Evolutionary conservation across 768 basidiomycete species (phyloP).

Genomic region (Mrakia frigida): DNA sequence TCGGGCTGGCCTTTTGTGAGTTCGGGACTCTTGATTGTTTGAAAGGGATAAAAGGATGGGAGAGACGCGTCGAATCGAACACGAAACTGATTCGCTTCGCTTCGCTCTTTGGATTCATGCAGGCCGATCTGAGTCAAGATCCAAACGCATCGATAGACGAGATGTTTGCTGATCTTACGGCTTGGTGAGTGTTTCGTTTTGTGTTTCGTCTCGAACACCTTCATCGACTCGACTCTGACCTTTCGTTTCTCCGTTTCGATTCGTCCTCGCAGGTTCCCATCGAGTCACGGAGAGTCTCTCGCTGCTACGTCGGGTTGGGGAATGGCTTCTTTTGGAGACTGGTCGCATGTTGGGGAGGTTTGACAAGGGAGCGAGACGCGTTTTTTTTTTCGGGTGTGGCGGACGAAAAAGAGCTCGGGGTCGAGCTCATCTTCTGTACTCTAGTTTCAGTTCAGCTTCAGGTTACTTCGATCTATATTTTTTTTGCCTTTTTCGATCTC

Average conservation of each 20-base stretch:
- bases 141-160: background rate
- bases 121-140: background rate
- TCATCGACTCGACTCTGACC: background rate
- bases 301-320: background rate
- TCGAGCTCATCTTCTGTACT: too few species aligned
- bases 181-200: background rate
- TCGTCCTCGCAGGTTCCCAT: background rate
- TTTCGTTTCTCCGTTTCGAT: background rate
- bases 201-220: background rate
- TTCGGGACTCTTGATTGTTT: too few species aligned
- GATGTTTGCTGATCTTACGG: slow-evolving; percentile 2
- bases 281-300: background rate
- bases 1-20: slow-evolving; percentile 1
- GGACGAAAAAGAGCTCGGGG: too few species aligned
- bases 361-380: too few species aligned
- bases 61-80: background rate
- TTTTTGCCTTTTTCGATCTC: too few species aligned
- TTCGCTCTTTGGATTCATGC: background rate
- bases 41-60: background rate
- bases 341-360: background rate
- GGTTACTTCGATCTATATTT: too few species aligned
- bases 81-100: background rate
- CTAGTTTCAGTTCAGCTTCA: too few species aligned
- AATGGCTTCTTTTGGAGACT: background rate
- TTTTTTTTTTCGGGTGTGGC: too few species aligned